Base-by-base conservation (phyloP, 257 asterid species). In the Osmanthus fragrans region DNA sequence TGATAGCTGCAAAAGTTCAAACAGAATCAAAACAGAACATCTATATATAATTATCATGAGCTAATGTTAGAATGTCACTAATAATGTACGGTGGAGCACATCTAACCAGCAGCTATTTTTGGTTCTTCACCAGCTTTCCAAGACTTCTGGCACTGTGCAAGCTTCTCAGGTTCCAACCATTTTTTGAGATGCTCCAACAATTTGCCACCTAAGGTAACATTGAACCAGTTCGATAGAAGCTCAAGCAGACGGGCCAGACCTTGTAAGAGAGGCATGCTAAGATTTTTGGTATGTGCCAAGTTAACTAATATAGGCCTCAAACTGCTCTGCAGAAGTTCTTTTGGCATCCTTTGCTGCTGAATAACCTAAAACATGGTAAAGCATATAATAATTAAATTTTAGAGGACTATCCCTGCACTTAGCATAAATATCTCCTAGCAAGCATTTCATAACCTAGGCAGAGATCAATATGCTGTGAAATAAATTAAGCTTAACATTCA, bases 101-200 rank as follows among this genome's bases (percentile, higher is more conserved):
- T 25, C 90, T 83, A 84, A 94, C 99, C 99, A 85, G 99, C 95
- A 80, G 99, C 99, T 81, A 96, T 92, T 88, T 96, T 96, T 67
- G 99, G 99, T 81, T 96, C 99, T 88, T 96, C 99, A 34, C 99
- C 99, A 87, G 99, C 93, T 89, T 96, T 96, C 99, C 99, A 96
- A n/a, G 97, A 82, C 87, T 96, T 96, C 88, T 92, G 99, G 79
- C 94, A 86, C 89, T 73, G 91, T 15, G 96, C 98, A 54, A 96
- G 97, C 81, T 96, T 96, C 78, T 96, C 99, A 79, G 99, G 99
- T 84, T 96, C 99, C 89, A 96, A 88, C 99, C 99, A 96, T 88
- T 96, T 96, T 85, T 87, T 93, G 51, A 96, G 98, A 88, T 96
- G 99, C 87, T 96, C 99, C 89, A 96, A 88, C 89, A 96, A 85